Conservation (phyloP, 257 asterid genomes). For the Fraxinus pennsylvanica region DNA sequence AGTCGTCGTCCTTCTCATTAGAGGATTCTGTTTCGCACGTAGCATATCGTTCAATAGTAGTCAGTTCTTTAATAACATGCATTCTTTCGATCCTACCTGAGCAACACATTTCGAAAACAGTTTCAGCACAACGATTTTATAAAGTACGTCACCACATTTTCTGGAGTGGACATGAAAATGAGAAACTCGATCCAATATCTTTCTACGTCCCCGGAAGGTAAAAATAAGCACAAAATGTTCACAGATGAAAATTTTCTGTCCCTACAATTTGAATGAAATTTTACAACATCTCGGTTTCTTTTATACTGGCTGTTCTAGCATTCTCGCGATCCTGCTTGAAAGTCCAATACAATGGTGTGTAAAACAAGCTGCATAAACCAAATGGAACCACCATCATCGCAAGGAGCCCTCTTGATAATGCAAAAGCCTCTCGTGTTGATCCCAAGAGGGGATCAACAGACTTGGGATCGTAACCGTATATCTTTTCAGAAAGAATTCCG, state of each 20-base stretch:
- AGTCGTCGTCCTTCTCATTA: too few species aligned
- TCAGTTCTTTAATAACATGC: too few species aligned
- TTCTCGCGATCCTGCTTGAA: constrained; percentile 76
- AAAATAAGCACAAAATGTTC: background rate
- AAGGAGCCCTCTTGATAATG: constrained; percentile 82
- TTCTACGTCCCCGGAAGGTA: background rate
- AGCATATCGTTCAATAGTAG: too few species aligned
- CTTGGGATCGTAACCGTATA: constrained; percentile 79
- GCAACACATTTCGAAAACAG: background rate
- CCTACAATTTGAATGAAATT: background rate
- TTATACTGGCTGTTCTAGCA: constrained; percentile 61
- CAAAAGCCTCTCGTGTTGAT: constrained; percentile 69
- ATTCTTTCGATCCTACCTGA: background rate
- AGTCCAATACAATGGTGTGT: constrained; percentile 86
- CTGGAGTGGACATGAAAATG: background rate
- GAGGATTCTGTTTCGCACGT: too few species aligned
- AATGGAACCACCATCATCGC: constrained; percentile 93
- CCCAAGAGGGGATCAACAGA: constrained; percentile 74
- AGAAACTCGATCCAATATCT: background rate
- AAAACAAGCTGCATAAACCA: constrained; percentile 82
- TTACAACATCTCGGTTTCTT: constrained; percentile 82
- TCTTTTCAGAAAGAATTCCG: constrained; percentile 82
- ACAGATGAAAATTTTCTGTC: background rate
- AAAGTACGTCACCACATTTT: background rate
- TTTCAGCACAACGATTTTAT: background rate